Base-by-base conservation (phyloP, 805 yeast genomes). In the Lipomyces spencermartinsiae region DNA sequence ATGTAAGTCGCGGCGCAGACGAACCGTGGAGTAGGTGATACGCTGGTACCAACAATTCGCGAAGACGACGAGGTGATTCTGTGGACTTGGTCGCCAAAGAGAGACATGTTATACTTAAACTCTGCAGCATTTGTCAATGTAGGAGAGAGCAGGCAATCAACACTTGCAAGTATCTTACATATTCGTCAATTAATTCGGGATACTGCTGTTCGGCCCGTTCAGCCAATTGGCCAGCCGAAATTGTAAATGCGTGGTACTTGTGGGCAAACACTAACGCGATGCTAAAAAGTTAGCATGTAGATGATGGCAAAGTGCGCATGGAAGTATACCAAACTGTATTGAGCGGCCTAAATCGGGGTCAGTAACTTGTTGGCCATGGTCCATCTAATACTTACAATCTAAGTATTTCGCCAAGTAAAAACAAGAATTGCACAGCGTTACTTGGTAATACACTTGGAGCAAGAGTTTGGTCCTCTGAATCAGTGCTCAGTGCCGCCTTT, bases 11-110 rank as follows among this genome's bases (percentile, higher is more conserved):
- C 0, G 58, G 56, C 16, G 12, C 51, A 4, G 57, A 2, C 14
- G 35, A 53, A 9, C 55, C 29, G 31, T 68, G 69, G 22, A 66
- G 58, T 12, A 68, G 37, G 29, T 63, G 69, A 46, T 66, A 63
- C 2, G 70, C 69, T 14, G 71, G 71, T 4, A 63, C 63, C 14
- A 68, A 61, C 19, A 68, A 64, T 33, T 68, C 71, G 29, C 71
- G 62, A 12, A 63, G 65, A 22, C 70, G 63, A 16, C 71, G 64
- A 14, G 61, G 64, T 16, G 62, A 62, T 63, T 68, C 71, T 8
- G 71, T 66, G 5, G 69, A 53, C 58, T 68, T 68, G 55, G 62
- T 54, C 5, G 71, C 66, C n/a, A 68, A 61, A 4, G 70, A 66
- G n/a, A 68, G 61, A 25, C 64, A 34, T 12, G 66, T 43, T 12